Evolutionary conservation across 192 early-diverging fungal genomes (phyloP).

Genomic region (Coemansia sp.): DNA sequence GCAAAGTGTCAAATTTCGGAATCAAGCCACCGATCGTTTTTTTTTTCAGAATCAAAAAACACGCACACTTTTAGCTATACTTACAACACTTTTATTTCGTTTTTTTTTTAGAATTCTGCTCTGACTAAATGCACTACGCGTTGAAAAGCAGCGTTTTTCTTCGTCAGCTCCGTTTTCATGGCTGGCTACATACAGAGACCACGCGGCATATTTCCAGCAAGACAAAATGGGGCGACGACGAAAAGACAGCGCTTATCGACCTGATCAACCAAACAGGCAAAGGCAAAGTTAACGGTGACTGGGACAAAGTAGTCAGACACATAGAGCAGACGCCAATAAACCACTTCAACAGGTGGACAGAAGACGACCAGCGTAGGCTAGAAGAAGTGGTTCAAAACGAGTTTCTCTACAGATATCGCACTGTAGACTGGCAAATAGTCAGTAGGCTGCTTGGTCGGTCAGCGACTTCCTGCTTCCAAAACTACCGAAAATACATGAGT

Average conservation of each 20-base stretch:
- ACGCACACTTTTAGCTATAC: not conserved
- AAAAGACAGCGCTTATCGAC: constrained; percentile 6
- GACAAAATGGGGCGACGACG: not conserved
- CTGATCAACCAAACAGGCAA: constrained; percentile 7
- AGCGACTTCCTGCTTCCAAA: not conserved
- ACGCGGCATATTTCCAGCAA: not conserved
- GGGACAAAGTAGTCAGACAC: constrained; percentile 13
- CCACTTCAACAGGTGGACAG: constrained; percentile 3
- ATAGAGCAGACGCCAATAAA: constrained; percentile 9
- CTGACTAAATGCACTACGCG: not conserved
- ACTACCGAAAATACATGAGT: not conserved
- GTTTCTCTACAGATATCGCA: not conserved
- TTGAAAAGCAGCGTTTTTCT: not conserved
- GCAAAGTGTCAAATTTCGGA: too few relatives aligned
- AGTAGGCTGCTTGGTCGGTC: not conserved
- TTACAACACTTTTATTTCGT: not conserved
- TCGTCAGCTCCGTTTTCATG: not conserved
- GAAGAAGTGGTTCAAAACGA: not conserved
- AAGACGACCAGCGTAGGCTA: not conserved
- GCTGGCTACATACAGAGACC: not conserved
- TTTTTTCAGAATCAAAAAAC: not conserved
- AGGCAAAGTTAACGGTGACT: constrained; percentile 13
- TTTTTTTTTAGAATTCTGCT: too few relatives aligned
- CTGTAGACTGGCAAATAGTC: not conserved
- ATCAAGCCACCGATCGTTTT: too few relatives aligned